Evolutionary conservation across 306 rosid species (phyloP), one percentile per base, ranked within the genome.

Genomic region (Dalbergia oliveri): DNA sequence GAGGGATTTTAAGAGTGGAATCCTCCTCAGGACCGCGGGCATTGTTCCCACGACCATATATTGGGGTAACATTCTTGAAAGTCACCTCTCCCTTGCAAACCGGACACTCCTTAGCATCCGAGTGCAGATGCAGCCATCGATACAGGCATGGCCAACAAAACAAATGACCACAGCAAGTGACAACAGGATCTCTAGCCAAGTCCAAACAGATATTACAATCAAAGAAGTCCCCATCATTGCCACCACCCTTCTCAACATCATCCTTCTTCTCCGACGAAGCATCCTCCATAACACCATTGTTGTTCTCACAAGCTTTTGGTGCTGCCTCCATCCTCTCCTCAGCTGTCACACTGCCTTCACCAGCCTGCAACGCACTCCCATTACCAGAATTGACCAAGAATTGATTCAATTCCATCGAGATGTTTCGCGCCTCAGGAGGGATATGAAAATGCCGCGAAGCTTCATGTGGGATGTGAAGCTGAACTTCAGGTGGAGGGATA

Each of bases 131-230:
- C 76, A 96, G 62, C 98, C 98, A 93, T 19, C 94, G 87, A 80
- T 93, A 96, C 33, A 96, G 76, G 83, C 99, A 96, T 0, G 98
- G 80, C 99, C 98, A 96, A 79, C 98, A 96, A 84, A 91, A 93
- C 81, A 96, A 82, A 86, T 96, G 99, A 73, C 99, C 99, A 57
- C 99, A 96, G 78, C 97, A 90, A 76, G 99, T 96, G 62, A 96
- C 93, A 81, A 96, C 98, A 54, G 98, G 99, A 60, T 96, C 95
- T 84, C 82, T 91, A 75, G 98, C 80, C 79, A 93, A 68, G 85
- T 93, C 98, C 86, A 96, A 84, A 86, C 99, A 96, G n/a, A 93
- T 90, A 84, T 91, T 93, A 76, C 99, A 96, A 84, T 96, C 98
- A 16, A 91, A 96, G 62, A 96, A 96, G 70, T 94, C 90, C 75